Evolutionary conservation across 768 basidiomycete genomes (phyloP), one percentile per base, ranked within the genome.

Genomic region (Postia placenta): DNA sequence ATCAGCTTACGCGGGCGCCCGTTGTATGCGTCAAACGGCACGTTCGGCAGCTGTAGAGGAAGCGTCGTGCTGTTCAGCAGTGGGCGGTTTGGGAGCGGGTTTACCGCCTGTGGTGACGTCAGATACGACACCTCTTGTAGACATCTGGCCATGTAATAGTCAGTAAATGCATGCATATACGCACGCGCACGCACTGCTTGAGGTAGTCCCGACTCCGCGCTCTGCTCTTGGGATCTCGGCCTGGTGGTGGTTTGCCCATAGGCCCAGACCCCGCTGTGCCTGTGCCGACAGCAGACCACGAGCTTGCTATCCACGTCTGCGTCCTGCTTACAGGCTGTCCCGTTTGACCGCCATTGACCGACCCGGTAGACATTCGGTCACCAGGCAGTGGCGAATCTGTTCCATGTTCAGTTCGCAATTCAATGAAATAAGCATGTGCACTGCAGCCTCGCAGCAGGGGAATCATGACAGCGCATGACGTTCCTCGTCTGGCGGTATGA

Each of bases 91-190:
- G 92, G 92, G 44, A 97, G 74, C 38, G 96, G 96, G 64, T 99
- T 99, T 79, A 98, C 86, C 5, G 96, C 94, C 65, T 96, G 90
- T 1, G 92, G 85, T 0, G 95, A 97, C 1, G 96, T 99, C 47
- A 99, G 74, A 68, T 99, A 99, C 11, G 91, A 90, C 56, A 99
- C 89, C 74, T 99, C 96, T 70, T 98, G 96, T 22, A 99, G 74
- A 69, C 96, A 97, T 69, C 90, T 93, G 54, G 5, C 48, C 30
- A 26, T n/a, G 7, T 33, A 33, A 15, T 33, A 33, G 30, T 33
- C 30, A 15, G 30, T 33, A 33, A 33, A 33, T 33, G n/a, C 30
- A 15, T 33, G 30, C 15, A 33, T 7, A 7, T 7, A 33, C 30
- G 15, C 30, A 15, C 30, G 15, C 7, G 25, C 28, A 47, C 86